A percentile compares a stretch with the other conserved stretches of the same genome.
These are phyloP conservation scores for Acanthamoeba triangularis DNA, from an alignment of 208 protist species.

Conservation along the genomic window DNA sequence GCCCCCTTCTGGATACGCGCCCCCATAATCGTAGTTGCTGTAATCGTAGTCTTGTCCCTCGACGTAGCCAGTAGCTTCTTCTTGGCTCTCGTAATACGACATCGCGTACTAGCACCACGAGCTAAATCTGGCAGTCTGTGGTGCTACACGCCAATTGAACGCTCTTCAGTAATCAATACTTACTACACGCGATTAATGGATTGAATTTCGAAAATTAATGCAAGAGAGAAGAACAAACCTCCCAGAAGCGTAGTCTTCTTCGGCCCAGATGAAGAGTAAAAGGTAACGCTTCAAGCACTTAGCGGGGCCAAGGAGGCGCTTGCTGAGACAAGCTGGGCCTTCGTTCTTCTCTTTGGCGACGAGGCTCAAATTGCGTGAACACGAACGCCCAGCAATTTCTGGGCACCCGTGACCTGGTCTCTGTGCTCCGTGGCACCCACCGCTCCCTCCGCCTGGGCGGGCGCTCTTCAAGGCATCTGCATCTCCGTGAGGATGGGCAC, in stretches of 20 bases:
- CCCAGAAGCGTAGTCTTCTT: too few relatives aligned
- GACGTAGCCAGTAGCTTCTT: neutral
- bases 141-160: too few relatives aligned
- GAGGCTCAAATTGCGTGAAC: neutral
- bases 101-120: neutral
- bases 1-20: neutral
- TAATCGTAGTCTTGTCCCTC: neutral
- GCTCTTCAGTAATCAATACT: too few relatives aligned
- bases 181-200: too few relatives aligned
- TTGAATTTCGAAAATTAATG: too few relatives aligned
- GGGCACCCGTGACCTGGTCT: too few relatives aligned
- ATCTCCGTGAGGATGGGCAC: conserved; percentile 53
- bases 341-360: neutral
- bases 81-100: conserved; percentile 5
- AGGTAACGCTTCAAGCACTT: too few relatives aligned
- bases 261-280: too few relatives aligned
- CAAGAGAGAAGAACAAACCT: too few relatives aligned
- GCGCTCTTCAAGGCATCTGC: conserved; percentile 20
- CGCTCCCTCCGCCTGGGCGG: neutral
- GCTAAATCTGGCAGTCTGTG: too few relatives aligned
- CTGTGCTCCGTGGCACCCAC: too few relatives aligned
- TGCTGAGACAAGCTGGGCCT: neutral
- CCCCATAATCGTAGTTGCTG: neutral
- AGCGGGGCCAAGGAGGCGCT: neutral
- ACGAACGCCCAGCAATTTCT: neutral